phyloP scores from a whole-genome alignment of 768 basidiomycete genomes.

The Panellus pusillus region DNA sequence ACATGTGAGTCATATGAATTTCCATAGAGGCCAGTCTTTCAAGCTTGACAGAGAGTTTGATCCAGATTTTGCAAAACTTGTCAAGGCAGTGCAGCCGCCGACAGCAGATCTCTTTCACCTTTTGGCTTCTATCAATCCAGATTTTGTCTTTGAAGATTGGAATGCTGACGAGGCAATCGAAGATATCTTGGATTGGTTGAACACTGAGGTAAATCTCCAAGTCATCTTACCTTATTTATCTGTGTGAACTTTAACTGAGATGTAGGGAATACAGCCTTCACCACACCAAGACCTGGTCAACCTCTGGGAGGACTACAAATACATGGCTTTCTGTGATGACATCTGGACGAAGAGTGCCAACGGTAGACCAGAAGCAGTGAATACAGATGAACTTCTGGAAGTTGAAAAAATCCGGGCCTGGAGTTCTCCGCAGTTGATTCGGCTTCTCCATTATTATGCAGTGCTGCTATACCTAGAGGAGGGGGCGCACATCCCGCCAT shows the following conservation, averaged over 20 bases:
- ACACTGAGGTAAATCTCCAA: too few relatives aligned
- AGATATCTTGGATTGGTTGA: background rate
- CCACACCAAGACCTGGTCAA: too few relatives aligned
- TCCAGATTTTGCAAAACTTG: background rate
- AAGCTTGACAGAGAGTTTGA: background rate
- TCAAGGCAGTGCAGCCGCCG: background rate
- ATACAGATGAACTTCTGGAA: too few relatives aligned
- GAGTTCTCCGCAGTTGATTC: too few relatives aligned
- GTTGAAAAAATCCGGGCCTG: too few relatives aligned
- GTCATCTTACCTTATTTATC: too few relatives aligned
- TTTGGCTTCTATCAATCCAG: background rate
- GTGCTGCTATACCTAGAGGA: background rate
- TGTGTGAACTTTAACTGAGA: too few relatives aligned
- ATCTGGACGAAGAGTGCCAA: background rate
- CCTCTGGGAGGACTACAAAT: background rate
- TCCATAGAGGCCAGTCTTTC: too few relatives aligned
- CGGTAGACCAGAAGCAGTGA: background rate
- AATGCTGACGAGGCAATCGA: too few relatives aligned
- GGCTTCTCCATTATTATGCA: too few relatives aligned
- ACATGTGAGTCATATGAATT: background rate
- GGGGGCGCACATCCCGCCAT: too few relatives aligned
- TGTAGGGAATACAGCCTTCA: too few relatives aligned
- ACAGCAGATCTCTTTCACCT: background rate
- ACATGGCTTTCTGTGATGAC: background rate
- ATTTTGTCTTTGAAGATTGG: background rate